These are phyloP conservation scores for Boletus fagicola DNA, from an alignment of 768 basidiomycete genomes.

Conservation along the genomic window DNA sequence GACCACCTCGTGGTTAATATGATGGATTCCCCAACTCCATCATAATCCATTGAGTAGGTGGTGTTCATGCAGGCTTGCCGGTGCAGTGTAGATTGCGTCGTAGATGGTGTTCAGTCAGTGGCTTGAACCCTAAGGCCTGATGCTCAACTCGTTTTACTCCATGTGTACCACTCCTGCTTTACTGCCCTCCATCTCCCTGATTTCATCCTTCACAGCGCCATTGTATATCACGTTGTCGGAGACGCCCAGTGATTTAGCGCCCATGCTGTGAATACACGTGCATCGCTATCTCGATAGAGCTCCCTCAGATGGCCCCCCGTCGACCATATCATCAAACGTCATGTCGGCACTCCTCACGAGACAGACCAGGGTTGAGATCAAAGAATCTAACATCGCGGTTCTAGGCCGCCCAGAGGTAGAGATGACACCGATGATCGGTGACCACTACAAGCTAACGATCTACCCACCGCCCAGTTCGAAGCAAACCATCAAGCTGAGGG, in stretches of 20 bases:
- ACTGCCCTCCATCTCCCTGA: not conserved
- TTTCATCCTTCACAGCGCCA: not conserved
- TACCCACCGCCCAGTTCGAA: constrained; percentile 32
- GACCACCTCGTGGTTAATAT: constrained; percentile 23
- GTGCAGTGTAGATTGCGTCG: constrained; percentile 13
- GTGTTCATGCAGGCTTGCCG: constrained; percentile 5
- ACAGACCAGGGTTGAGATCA: constrained; percentile 43
- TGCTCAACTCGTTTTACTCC: constrained; percentile 4
- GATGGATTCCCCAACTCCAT: constrained; percentile 21
- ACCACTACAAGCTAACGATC: not conserved
- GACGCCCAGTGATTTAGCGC: constrained; percentile 8
- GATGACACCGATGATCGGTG: not conserved
- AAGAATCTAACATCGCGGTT: constrained; percentile 61
- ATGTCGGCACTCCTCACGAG: constrained; percentile 9
- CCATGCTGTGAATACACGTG: constrained; percentile 17
- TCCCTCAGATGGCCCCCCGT: not conserved
- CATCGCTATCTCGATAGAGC: constrained; percentile 2
- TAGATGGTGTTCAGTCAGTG: not conserved
- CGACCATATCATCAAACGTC: constrained; percentile 1
- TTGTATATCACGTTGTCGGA: not conserved
- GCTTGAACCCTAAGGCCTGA: constrained; percentile 11
- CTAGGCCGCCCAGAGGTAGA: constrained; percentile 57
- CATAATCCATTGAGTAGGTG: constrained; percentile 9
- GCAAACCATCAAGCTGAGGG: constrained; percentile 51
- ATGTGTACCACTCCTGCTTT: not conserved